Base-by-base conservation (phyloP, 1,139 yeast genomes). In the Magnusiomyces magnusii region DNA sequence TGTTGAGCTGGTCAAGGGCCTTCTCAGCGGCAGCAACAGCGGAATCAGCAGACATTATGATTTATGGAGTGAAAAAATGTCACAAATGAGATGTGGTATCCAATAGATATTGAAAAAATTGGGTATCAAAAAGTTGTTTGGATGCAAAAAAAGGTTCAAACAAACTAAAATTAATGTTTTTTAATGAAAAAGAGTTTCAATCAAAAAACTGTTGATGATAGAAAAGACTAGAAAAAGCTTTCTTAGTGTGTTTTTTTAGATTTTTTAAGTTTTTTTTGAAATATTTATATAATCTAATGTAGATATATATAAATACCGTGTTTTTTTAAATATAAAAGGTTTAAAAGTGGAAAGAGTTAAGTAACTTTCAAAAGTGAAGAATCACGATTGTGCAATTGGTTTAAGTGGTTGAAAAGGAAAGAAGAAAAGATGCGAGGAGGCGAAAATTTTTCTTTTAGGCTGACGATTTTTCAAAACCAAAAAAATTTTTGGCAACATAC, bases 1-100 rank as follows among this genome's bases (percentile, higher is more conserved):
- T 65, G 57, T 71, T 65, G 61, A 73, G 71, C 66, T 71, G 68
- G 64, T 73, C 74, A 58, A 73, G 66, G 63, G 76, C 74, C 70
- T 71, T 69, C 62, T 74, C 75, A 64, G 75, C 75, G 58, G 74
- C 71, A 56, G 73, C 67, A 63, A 73, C 75, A 64, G 75, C 71
- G 58, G 74, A 74, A 70, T 71, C 75, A 65, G 74, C 64, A 62
- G 72, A 68, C 72, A 69, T 69, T 62, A 55, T 65, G 31, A 9
- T 21, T 44, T 44, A 21, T 9, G 3, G 44, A 41, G 3, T 13
- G 5, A n/a, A n/a, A 44, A 21, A 21, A 9, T 17, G 25, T 3
- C 25, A 44, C 49, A 50, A 28, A 27, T 2, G 7, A n/a, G 2
- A 34, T 5, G 49, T 44, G 53, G 53, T 50, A 31, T 50, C 53